Percentiles rank a stretch among this genome's conserved stretches.
Evolutionary conservation across 345 rosid genomes (phyloP).

Genomic region (Eucalyptus regnans): DNA sequence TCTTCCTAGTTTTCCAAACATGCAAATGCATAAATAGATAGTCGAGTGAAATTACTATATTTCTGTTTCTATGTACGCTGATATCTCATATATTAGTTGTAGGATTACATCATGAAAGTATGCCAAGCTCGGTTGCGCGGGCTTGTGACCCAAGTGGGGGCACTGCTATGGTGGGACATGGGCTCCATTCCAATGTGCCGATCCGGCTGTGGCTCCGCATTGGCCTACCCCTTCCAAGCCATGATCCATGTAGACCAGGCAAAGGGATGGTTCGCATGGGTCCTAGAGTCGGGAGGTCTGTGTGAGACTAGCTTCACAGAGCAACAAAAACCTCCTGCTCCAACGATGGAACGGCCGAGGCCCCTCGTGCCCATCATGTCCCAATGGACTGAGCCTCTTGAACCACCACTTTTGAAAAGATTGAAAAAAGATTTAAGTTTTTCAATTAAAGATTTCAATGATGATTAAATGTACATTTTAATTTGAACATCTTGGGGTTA

Average conservation of each 20-base stretch:
- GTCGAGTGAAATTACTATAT: neutral
- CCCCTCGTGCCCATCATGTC: neutral
- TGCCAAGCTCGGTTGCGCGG: neutral
- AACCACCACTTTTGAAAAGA: neutral
- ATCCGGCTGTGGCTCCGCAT: neutral
- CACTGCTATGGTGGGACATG: neutral
- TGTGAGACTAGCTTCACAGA: slow-evolving; percentile 37
- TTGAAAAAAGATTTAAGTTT: too few species aligned
- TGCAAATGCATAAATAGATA: neutral
- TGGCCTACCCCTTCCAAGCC: slow-evolving; percentile 20
- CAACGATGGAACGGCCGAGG: slow-evolving; percentile 11
- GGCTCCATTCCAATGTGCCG: neutral
- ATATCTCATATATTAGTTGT: neutral
- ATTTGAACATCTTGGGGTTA: neutral
- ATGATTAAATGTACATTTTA: neutral
- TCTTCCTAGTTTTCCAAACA: neutral
- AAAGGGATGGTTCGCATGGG: neutral
- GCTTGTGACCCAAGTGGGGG: slow-evolving; percentile 11
- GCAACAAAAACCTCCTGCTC: slow-evolving; percentile 26
- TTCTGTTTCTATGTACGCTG: neutral
- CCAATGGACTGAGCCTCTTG: neutral
- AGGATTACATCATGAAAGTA: neutral
- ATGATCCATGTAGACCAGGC: neutral
- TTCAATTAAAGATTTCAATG: too few species aligned
- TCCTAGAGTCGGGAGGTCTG: slow-evolving; percentile 9